A percentile compares a stretch with the other conserved stretches of the same genome.
phyloP scores from a whole-genome alignment of 1,284 basidiomycete species.

The Ganoderma resinaceum region DNA sequence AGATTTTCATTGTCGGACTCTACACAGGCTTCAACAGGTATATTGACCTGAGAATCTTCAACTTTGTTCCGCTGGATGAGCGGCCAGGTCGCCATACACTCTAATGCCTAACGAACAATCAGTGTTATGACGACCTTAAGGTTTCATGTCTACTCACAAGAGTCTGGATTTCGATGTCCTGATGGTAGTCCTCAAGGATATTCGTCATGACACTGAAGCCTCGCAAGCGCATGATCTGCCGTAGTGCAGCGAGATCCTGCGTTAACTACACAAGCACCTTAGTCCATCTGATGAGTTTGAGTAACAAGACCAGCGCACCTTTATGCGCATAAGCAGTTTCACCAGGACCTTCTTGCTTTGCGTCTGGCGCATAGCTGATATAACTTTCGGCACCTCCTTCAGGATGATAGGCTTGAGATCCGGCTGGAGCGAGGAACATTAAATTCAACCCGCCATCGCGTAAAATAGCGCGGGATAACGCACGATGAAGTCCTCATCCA shows the following conservation, averaged over 20 bases:
- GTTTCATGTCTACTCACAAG: conserved; percentile 54
- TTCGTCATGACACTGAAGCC: conserved; percentile 94
- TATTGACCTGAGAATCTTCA: conserved; percentile 83
- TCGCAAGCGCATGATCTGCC: conserved; percentile 91
- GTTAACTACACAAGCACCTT: conserved; percentile 68
- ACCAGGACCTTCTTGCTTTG: conserved; percentile 84
- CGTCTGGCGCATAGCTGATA: conserved; percentile 92
- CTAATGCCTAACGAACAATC: conserved; percentile 61
- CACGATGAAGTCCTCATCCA: conserved; percentile 94
- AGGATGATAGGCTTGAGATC: conserved; percentile 78
- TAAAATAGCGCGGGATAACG: conserved; percentile 26
- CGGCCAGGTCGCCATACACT: conserved; percentile 84
- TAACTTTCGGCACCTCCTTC: conserved; percentile 89
- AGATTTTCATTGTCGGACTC: conserved; percentile 65
- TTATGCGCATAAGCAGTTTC: conserved; percentile 88
- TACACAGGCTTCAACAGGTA: conserved; percentile 64
- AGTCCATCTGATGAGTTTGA: not conserved
- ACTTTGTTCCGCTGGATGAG: conserved; percentile 93
- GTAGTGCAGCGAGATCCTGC: conserved; percentile 79
- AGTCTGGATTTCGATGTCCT: conserved; percentile 76
- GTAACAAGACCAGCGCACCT: conserved; percentile 52
- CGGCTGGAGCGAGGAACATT: conserved; percentile 50
- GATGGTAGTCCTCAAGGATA: conserved; percentile 81
- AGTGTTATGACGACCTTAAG: conserved; percentile 1
- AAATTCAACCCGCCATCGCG: not conserved